phyloP scores from a whole-genome alignment of 1,139 yeast genomes.

The Pichia sp. region DNA sequence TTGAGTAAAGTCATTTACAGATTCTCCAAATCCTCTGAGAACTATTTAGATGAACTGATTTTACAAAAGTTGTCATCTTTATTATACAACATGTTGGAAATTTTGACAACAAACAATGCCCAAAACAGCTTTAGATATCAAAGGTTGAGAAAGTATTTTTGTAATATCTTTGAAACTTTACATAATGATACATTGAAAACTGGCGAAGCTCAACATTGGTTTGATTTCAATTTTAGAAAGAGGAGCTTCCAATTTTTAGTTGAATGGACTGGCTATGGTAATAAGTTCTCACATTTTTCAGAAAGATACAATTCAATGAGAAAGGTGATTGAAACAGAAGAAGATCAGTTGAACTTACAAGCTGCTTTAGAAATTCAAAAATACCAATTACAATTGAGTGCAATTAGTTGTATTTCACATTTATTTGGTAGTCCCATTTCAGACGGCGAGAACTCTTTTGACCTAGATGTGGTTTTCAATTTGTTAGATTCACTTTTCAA shows the following conservation, averaged over 20 bases:
- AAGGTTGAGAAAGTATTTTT: slow-evolving; percentile 69
- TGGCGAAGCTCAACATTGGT: slow-evolving; percentile 42
- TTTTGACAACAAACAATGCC: slow-evolving; percentile 50
- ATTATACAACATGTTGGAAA: slow-evolving; percentile 57
- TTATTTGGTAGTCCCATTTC: slow-evolving; percentile 63
- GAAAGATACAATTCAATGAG: slow-evolving; percentile 65
- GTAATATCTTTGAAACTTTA: slow-evolving; percentile 67
- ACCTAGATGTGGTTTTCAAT: slow-evolving; percentile 55
- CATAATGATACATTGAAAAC: slow-evolving; percentile 33
- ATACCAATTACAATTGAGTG: slow-evolving; percentile 61
- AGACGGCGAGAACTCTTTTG: slow-evolving; percentile 56
- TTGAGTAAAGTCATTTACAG: slow-evolving; percentile 62
- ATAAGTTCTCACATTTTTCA: slow-evolving; percentile 48
- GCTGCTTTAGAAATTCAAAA: slow-evolving; percentile 84
- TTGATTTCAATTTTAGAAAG: slow-evolving; percentile 81
- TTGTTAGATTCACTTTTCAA: slow-evolving; percentile 75
- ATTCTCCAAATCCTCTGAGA: slow-evolving; percentile 45
- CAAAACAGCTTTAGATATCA: slow-evolving; percentile 72
- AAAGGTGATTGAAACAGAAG: slow-evolving; percentile 36
- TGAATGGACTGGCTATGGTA: slow-evolving; percentile 95
- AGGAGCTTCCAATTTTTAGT: slow-evolving; percentile 76
- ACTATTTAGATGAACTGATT: slow-evolving; percentile 64
- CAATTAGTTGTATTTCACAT: slow-evolving; percentile 79
- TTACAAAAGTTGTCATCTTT: slow-evolving; percentile 57
- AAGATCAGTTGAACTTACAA: slow-evolving; percentile 47